Conservation (phyloP, 129 eudicot genomes). For the Lactuca sativa region DNA sequence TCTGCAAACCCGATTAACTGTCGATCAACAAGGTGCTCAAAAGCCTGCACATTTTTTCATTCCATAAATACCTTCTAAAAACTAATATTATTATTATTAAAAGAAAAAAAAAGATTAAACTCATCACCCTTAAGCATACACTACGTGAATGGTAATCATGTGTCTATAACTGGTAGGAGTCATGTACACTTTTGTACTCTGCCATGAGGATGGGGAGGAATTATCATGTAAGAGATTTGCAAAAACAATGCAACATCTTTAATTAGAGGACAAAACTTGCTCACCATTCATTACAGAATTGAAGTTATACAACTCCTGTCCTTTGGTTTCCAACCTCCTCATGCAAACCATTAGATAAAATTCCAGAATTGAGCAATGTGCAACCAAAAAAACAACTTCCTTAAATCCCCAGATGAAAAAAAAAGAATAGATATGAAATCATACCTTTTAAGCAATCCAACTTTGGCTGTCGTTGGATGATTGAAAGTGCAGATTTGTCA, state of each 20-base stretch:
- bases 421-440: neutral
- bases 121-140: constrained; percentile 81
- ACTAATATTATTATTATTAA: neutral
- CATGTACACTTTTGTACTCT: constrained; percentile 83
- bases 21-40: constrained; percentile 84
- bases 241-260: neutral
- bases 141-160: constrained; percentile 65
- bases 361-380: constrained; percentile 91
- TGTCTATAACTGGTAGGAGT: constrained; percentile 61
- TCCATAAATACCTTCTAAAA: neutral
- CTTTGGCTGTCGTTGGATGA: constrained; percentile 79
- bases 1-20: constrained; percentile 65
- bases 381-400: neutral
- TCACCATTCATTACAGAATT: constrained; percentile 86
- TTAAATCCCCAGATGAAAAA: neutral
- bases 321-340: constrained; percentile 83
- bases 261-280: neutral
- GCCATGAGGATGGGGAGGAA: constrained; percentile 15
- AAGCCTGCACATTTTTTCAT: constrained; percentile 53
- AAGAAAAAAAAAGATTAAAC: constrained; percentile 6
- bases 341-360: constrained; percentile 89
- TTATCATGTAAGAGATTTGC: neutral
- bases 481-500: constrained; percentile 66
- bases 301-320: constrained; percentile 71
- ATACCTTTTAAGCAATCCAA: constrained; percentile 78